phyloP scores from a whole-genome alignment of 2,329 filamentous ascomycete species.

The Beauveria bassiana region DNA sequence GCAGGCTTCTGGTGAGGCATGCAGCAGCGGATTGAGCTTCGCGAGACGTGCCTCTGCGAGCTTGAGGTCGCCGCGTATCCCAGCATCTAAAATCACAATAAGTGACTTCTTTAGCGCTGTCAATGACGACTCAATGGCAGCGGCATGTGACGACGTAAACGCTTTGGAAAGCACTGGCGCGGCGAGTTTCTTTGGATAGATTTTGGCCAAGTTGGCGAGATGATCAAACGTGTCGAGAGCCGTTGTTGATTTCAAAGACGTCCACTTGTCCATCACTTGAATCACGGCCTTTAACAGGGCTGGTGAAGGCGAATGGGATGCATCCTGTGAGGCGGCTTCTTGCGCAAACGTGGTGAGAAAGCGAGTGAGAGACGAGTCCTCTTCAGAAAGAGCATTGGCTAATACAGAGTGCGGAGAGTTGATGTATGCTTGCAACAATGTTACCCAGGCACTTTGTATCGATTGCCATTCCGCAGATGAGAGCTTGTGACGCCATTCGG shows the following conservation, averaged over 20 bases:
- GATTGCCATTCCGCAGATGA: constrained; percentile 65
- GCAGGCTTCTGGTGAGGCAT: constrained; percentile 49
- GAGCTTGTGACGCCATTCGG: constrained; percentile 58
- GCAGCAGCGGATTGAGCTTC: constrained; percentile 55
- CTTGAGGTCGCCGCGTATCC: constrained; percentile 46
- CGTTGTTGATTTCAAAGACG: constrained; percentile 32
- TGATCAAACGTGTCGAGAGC: constrained; percentile 58
- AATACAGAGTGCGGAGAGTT: constrained; percentile 51
- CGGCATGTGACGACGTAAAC: constrained; percentile 41
- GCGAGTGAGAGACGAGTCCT: constrained; percentile 44
- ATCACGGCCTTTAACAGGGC: constrained; percentile 57
- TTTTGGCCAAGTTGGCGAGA: constrained; percentile 57
- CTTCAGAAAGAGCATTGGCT: constrained; percentile 36
- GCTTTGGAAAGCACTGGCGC: constrained; percentile 41
- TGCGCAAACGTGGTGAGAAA: constrained; percentile 64
- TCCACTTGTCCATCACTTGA: constrained; percentile 51
- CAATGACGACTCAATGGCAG: constrained; percentile 45
- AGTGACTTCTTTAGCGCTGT: constrained; percentile 54
- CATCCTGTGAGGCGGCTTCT: constrained; percentile 38
- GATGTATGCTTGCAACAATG: constrained; percentile 58
- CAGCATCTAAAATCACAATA: constrained; percentile 55
- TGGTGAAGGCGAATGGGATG: constrained; percentile 24
- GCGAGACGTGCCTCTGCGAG: constrained; percentile 47
- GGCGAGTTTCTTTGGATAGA: constrained; percentile 57
- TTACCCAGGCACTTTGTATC: constrained; percentile 69